phyloP scores from a whole-genome alignment of 2,329 filamentous ascomycete species.

The Curvularia sp. region DNA sequence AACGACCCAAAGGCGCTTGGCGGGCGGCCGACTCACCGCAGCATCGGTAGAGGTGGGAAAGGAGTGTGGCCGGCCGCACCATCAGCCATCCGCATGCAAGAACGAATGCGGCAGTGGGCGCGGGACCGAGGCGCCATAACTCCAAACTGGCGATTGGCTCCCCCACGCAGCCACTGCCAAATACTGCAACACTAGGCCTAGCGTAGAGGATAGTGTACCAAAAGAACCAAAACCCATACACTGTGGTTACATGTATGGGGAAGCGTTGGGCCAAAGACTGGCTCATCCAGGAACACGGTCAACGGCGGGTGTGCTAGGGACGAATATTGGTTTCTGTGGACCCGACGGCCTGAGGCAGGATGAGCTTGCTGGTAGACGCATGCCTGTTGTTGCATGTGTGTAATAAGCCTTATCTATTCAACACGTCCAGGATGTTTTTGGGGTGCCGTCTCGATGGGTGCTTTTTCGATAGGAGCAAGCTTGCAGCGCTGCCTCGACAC shows the following conservation, averaged over 20 bases:
- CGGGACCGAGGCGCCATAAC: constrained; percentile 6
- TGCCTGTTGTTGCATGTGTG: background rate
- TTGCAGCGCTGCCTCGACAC: background rate
- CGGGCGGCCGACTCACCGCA: constrained; percentile 13
- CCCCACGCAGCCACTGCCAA: background rate
- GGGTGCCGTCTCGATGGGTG: no score
- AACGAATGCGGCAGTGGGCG: constrained; percentile 17
- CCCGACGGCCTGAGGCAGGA: background rate
- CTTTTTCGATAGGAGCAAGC: background rate
- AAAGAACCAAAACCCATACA: constrained; percentile 6
- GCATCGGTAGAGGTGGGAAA: constrained; percentile 6
- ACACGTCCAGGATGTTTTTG: no score
- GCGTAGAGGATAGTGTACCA: background rate
- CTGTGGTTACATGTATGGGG: constrained; percentile 1
- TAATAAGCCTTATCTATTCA: background rate
- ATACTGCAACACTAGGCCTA: constrained; percentile 1
- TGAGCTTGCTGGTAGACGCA: background rate
- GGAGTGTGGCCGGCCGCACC: constrained; percentile 12
- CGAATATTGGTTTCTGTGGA: background rate
- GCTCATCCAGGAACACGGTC: no score
- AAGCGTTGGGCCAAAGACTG: constrained; percentile 1
- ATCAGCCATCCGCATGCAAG: constrained; percentile 1
- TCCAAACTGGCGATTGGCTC: constrained; percentile 10
- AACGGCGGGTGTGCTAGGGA: background rate
- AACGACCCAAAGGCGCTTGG: constrained; percentile 16